Conservation (phyloP, 2,329 filamentous ascomycete species). For the Talaromyces albobiverticillius region DNA sequence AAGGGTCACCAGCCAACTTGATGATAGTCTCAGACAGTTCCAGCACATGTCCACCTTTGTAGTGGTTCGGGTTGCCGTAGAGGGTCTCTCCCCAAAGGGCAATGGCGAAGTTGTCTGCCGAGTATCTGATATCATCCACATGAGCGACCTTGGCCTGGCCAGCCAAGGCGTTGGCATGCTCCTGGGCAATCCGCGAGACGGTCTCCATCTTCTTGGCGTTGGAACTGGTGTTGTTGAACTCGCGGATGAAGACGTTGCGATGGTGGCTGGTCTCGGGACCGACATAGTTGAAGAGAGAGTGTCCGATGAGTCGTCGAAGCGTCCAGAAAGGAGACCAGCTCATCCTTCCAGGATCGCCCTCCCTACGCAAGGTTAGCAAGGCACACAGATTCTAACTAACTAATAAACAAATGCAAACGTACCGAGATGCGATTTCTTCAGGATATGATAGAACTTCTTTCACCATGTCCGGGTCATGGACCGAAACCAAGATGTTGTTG, state of each 20-base stretch:
- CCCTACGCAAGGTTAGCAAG: neutral
- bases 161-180: slow-evolving; percentile 2
- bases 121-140: slow-evolving; percentile 10
- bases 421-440: slow-evolving; percentile 9
- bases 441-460: slow-evolving; percentile 10
- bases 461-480: slow-evolving; percentile 10
- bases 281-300: slow-evolving; percentile 10
- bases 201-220: slow-evolving; percentile 8
- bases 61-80: slow-evolving; percentile 6
- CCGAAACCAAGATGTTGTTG: slow-evolving; percentile 9
- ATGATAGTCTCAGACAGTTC: slow-evolving; percentile 5
- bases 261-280: slow-evolving; percentile 11
- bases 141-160: slow-evolving; percentile 1
- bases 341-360: slow-evolving; percentile 7
- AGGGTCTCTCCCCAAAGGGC: slow-evolving; percentile 10
- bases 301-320: slow-evolving; percentile 2
- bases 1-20: slow-evolving; percentile 8
- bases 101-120: slow-evolving; percentile 10
- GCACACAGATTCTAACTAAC: neutral
- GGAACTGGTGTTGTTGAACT: slow-evolving; percentile 9
- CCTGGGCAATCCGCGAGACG: neutral
- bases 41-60: slow-evolving; percentile 2
- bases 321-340: slow-evolving; percentile 11
- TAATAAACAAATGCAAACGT: neutral
- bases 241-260: slow-evolving; percentile 9